phyloP scores from a whole-genome alignment of 2,329 filamentous ascomycete genomes.

The Monosporascus sp. region DNA sequence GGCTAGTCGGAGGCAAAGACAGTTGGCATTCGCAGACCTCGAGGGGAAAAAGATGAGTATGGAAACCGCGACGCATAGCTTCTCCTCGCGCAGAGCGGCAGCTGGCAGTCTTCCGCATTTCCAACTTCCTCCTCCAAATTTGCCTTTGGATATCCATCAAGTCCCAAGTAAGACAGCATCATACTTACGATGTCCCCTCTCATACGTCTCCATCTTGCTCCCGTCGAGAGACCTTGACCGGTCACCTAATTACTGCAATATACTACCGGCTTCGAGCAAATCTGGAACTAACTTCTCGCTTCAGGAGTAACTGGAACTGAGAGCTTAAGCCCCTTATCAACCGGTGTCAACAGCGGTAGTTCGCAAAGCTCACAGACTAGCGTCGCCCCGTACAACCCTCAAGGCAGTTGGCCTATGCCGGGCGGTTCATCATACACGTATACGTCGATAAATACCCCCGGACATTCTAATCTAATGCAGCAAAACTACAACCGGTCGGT shows the following conservation, averaged over 20 bases:
- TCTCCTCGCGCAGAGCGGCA: constrained; percentile 65
- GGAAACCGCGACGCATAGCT: constrained; percentile 40
- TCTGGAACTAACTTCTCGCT: constrained; percentile 30
- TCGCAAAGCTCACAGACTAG: constrained; percentile 52
- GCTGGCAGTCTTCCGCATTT: constrained; percentile 57
- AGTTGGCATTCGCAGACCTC: not conserved
- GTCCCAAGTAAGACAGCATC: constrained; percentile 28
- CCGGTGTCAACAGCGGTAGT: constrained; percentile 56
- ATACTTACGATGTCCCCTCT: constrained; percentile 4
- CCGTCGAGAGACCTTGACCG: not conserved
- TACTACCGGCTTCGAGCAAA: not conserved
- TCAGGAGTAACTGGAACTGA: constrained; percentile 48
- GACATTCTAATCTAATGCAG: constrained; percentile 39
- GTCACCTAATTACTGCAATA: too few relatives aligned
- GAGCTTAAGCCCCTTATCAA: constrained; percentile 56
- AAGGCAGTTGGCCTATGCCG: constrained; percentile 55
- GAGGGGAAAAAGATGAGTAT: constrained; percentile 12
- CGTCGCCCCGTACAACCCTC: constrained; percentile 50
- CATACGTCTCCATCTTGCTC: constrained; percentile 4
- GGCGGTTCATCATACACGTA: constrained; percentile 47
- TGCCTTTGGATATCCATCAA: constrained; percentile 25
- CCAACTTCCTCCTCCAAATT: constrained; percentile 26
- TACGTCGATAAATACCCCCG: constrained; percentile 50
- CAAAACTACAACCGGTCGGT: constrained; percentile 33
- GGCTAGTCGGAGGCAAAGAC: not conserved